Evolutionary conservation across 2,329 filamentous ascomycete species (phyloP), one percentile per base, ranked within the genome.

Genomic region (Ascomycota sp.): DNA sequence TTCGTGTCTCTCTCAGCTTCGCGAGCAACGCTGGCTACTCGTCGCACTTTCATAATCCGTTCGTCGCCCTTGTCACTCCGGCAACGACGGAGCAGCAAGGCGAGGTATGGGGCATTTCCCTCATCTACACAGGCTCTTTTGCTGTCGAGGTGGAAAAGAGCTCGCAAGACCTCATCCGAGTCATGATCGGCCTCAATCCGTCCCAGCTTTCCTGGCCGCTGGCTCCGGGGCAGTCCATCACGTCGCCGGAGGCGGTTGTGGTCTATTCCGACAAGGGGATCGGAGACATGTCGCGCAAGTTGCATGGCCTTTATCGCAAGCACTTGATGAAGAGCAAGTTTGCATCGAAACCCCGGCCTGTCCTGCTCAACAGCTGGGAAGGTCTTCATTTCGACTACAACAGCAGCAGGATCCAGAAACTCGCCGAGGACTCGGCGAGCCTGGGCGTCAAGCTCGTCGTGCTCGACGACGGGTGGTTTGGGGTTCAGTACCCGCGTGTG

Each of bases 381-480:
- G 71, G 69, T 0, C 52, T 74, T 0, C 57, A 58, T 10, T 73
- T 71, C 41, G 49, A 72, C 40, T 67, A 62, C 46, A 68, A 75
- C 41, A 53, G 67, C 33, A 62, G 54, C 10, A 64, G 58, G 1
- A 60, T 76, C 26, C 61, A 68, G 25, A 53, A 55, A 0, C 54
- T 76, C 0, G 70, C 70, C 0, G 44, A 62, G 29, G 59, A 69
- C 39, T 60, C 70, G 0, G 68, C 70, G 0, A 57, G 59, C 2
- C 55, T 76, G 1, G 72, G 72, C 1, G 59, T 67, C n/a, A 62
- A 65, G 39, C 58, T 76, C 0, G 70, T 76, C 31, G 72, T 76
- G 0, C 61, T 71, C 32, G 72, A 76, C 30, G 72, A 76, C 37
- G 72, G 72, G 4, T 76, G 71, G 72, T 76, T 76, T 32, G 72